Base-by-base conservation (phyloP, 148 eudicot species). In the Fagopyrum esculentum region DNA sequence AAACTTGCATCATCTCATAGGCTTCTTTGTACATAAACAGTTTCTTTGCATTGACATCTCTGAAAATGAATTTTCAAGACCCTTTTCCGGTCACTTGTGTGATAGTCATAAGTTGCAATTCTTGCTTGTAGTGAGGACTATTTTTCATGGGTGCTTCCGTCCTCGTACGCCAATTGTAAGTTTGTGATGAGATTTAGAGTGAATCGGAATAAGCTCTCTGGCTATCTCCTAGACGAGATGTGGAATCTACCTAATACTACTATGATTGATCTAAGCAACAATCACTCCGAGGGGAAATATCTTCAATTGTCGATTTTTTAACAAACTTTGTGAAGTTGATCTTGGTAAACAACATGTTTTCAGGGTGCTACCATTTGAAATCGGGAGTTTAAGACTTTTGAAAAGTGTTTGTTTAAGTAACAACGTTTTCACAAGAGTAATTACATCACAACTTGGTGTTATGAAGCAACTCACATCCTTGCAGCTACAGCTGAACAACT, bases 231-330 rank as follows among this genome's bases (percentile, higher is more conserved):
- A 0, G 89, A 85, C 74, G 86, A 89, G 3, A 73, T 95, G 44
- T 95, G 97, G 99, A 84, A 82, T 30, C 79, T 92, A 69, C 97
- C 99, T 12, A 69, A 78, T 73, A 87, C 77, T 47, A 70, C 78
- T 5, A 83, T 95, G 61, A 81, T 95, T 4, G 99, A 95, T 87
- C 76, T 95, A 6, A 90, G 97, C 48, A 80, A 87, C 44, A 95
- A 95, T 69, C 40, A 78, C 64, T 88, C 91, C 79, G 66, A 74
- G 1, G 96, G 98, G 19, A 77, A 13, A 84, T 94, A 57, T 86
- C 93, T 44, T 74, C 87, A 0, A 69, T 71, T 0, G 83, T 94
- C 13, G 89, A 85, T 45, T 73, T 45, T 73, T 90, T 96, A 4
- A 57, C 73, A 57, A 77, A 66, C 54, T 69, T 94, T 22, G 26